Conservation (phyloP, 495 filamentous ascomycete genomes). For the Xeromyces bisporus region DNA sequence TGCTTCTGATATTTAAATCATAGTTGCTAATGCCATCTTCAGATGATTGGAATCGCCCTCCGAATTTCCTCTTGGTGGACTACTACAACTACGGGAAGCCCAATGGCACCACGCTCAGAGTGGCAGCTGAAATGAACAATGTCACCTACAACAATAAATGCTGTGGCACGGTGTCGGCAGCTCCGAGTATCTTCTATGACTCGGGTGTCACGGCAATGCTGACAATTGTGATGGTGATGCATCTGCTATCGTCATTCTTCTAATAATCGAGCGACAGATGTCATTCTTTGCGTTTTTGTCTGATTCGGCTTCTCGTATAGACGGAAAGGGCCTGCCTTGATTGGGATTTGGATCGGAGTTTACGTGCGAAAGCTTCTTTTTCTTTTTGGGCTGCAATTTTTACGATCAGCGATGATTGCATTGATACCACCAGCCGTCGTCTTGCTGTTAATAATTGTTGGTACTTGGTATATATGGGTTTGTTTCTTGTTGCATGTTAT, state of each 20-base stretch:
- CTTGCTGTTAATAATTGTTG: too few species aligned
- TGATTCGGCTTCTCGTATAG: background rate
- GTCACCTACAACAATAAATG: constrained; percentile 63
- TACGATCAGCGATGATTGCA: background rate
- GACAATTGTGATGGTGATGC: constrained; percentile 11
- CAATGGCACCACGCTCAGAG: constrained; percentile 78
- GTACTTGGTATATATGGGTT: too few species aligned
- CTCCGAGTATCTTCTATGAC: constrained; percentile 9
- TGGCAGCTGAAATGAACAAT: constrained; percentile 70
- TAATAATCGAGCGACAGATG: constrained; percentile 2
- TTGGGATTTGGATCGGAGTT: background rate
- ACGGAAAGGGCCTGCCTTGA: too few species aligned
- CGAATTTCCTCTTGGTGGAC: constrained; percentile 81
- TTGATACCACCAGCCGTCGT: too few species aligned
- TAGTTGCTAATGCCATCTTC: background rate
- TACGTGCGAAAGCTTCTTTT: background rate
- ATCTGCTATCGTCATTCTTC: constrained; percentile 11
- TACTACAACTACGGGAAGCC: constrained; percentile 60
- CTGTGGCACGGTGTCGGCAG: constrained; percentile 39
- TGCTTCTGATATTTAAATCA: background rate
- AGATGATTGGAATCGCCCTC: constrained; percentile 49
- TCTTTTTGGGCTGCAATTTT: background rate
- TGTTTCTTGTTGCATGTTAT: too few species aligned
- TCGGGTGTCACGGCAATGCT: constrained; percentile 10
- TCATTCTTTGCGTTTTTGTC: background rate